phyloP scores from a whole-genome alignment of 495 filamentous ascomycete genomes.

The Tuber calosporum region DNA sequence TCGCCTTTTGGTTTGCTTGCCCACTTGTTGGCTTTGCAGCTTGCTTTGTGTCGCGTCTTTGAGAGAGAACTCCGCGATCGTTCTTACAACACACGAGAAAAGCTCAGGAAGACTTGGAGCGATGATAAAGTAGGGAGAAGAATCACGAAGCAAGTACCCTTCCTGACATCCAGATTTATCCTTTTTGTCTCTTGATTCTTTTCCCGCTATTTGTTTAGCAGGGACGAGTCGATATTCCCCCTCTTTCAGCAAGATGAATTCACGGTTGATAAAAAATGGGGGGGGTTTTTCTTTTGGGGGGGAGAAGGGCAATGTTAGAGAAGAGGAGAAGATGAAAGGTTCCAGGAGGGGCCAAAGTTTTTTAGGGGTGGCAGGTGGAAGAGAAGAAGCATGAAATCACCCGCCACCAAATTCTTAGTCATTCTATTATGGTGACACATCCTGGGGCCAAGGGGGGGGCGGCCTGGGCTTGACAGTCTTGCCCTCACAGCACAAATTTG shows the following conservation, averaged over 20 bases:
- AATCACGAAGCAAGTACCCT: conserved; percentile 37
- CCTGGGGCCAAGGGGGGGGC: neutral
- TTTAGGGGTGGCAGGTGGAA: conserved; percentile 1
- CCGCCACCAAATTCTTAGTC: conserved; percentile 6
- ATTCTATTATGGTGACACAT: conserved; percentile 4
- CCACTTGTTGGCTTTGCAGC: neutral
- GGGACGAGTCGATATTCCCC: conserved; percentile 36
- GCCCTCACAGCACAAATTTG: neutral
- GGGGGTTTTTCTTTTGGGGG: neutral
- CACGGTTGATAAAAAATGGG: conserved; percentile 3
- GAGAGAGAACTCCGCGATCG: conserved; percentile 29
- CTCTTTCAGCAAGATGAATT: conserved; percentile 1
- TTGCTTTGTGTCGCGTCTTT: conserved; percentile 34
- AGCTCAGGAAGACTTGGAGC: conserved; percentile 20
- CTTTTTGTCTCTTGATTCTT: conserved; percentile 20
- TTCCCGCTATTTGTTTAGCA: conserved; percentile 33
- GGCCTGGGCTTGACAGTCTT: neutral
- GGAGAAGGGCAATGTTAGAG: neutral
- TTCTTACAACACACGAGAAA: conserved; percentile 40
- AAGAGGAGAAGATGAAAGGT: neutral
- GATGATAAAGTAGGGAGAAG: conserved; percentile 34
- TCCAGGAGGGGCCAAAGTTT: conserved; percentile 2
- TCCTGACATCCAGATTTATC: conserved; percentile 36
- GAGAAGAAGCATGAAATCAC: neutral
- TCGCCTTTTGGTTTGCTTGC: conserved; percentile 14